Percentiles rank a stretch among this genome's conserved stretches.
These are phyloP conservation scores for Ochetophila trinervis DNA, from an alignment of 306 rosid genomes.

Conservation along the genomic window DNA sequence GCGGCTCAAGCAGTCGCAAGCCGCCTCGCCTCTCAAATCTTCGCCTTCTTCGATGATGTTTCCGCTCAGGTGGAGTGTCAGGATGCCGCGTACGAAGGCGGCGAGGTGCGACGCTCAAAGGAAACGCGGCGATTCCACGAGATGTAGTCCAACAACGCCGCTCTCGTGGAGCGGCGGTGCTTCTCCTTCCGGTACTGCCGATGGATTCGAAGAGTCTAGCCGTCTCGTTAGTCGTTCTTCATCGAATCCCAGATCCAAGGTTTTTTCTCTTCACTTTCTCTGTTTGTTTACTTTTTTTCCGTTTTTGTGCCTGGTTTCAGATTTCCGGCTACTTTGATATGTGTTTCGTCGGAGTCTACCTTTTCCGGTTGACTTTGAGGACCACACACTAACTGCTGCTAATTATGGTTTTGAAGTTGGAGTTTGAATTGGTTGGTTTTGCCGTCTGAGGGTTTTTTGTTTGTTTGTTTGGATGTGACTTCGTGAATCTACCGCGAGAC, in stretches of 20 bases:
- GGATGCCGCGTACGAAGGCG: slow-evolving; percentile 44
- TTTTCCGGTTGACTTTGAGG: slow-evolving; percentile 9
- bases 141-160: slow-evolving; percentile 93
- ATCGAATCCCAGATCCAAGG: slow-evolving; percentile 81
- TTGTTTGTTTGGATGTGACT: not conserved
- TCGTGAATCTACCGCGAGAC: slow-evolving; percentile 17
- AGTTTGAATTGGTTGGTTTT: too few relatives aligned
- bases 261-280: slow-evolving; percentile 16
- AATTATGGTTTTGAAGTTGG: not conserved
- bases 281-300: not conserved
- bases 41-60: slow-evolving; percentile 11
- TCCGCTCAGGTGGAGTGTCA: slow-evolving; percentile 55
- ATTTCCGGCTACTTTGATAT: slow-evolving; percentile 31
- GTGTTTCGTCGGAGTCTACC: slow-evolving; percentile 10
- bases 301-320: not conserved
- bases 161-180: slow-evolving; percentile 90
- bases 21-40: slow-evolving; percentile 40
- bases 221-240: slow-evolving; percentile 25
- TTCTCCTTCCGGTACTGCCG: slow-evolving; percentile 72
- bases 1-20: slow-evolving; percentile 56
- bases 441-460: too few relatives aligned
- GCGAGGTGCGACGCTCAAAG: slow-evolving; percentile 45
- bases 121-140: slow-evolving; percentile 53
- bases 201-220: slow-evolving; percentile 65
- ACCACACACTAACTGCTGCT: not conserved